A percentile compares a stretch with the other conserved stretches of the same genome.
phyloP scores from a whole-genome alignment of 2,329 filamentous ascomycete genomes.

The Talaromyces sp. region DNA sequence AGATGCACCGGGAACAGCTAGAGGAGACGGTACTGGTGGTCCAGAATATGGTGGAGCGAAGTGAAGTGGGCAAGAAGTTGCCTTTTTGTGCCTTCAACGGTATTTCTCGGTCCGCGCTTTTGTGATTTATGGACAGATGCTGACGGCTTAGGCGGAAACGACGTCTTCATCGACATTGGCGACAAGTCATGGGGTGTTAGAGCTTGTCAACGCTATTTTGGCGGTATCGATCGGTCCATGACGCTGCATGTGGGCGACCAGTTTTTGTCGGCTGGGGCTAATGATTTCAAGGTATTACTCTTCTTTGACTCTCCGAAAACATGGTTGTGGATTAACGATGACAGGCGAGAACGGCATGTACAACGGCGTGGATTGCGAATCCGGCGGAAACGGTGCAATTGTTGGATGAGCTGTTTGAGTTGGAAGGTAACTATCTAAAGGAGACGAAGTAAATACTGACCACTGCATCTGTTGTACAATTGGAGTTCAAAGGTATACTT shows the following conservation, averaged over 20 bases:
- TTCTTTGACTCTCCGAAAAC: neutral
- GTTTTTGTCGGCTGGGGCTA: conserved; percentile 89
- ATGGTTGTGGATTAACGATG: neutral
- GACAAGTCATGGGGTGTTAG: conserved; percentile 96
- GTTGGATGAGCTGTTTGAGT: conserved; percentile 71
- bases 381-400: conserved; percentile 85
- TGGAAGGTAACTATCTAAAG: conserved; percentile 33
- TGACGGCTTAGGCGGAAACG: conserved; percentile 63
- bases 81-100: conserved; percentile 98
- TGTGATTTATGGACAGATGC: neutral
- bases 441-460: neutral
- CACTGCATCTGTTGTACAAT: neutral
- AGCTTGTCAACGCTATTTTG: conserved; percentile 88
- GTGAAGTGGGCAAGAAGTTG: conserved; percentile 61
- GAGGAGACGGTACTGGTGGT: conserved; percentile 95
- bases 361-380: conserved; percentile 95
- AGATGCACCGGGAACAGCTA: conserved; percentile 79
- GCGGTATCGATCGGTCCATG: conserved; percentile 67
- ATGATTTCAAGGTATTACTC: conserved; percentile 77
- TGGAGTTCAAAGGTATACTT: neutral
- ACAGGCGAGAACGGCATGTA: conserved; percentile 76
- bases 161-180: conserved; percentile 97
- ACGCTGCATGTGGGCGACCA: conserved; percentile 95
- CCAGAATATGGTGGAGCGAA: conserved; percentile 86
- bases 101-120: conserved; percentile 5